Conservation (phyloP, 352 stramenopile genomes). For the Pythium angustatum region DNA sequence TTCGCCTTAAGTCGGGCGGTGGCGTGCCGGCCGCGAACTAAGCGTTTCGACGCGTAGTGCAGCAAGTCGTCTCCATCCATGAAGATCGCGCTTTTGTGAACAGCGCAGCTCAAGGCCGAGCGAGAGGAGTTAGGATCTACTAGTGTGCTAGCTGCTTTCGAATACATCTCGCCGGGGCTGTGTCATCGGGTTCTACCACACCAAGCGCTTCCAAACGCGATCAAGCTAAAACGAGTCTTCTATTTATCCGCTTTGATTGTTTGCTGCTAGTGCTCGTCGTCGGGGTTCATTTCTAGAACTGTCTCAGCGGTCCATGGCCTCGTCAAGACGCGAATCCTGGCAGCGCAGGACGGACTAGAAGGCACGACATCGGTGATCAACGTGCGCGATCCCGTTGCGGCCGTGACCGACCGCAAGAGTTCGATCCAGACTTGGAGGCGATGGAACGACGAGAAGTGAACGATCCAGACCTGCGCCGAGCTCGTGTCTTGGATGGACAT, state of each 20-base stretch:
- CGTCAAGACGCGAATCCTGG: not conserved
- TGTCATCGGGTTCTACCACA: constrained; percentile 69
- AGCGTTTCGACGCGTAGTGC: too few relatives aligned
- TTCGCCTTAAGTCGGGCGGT: constrained; percentile 88
- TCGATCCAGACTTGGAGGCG: constrained; percentile 46
- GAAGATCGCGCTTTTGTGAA: constrained; percentile 22
- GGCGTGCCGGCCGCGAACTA: constrained; percentile 81
- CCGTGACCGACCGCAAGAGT: constrained; percentile 41
- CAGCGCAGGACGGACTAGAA: constrained; percentile 11
- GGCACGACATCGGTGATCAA: constrained; percentile 50
- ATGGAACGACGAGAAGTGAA: constrained; percentile 52
- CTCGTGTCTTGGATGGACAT: constrained; percentile 65
- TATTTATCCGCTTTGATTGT: constrained; percentile 9
- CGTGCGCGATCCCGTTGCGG: constrained; percentile 31
- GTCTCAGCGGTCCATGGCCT: constrained; percentile 21
- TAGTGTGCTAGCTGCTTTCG: constrained; percentile 32
- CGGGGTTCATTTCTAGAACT: constrained; percentile 28
- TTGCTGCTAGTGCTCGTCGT: constrained; percentile 25
- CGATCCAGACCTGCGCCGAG: constrained; percentile 58
- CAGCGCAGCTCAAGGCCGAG: constrained; percentile 20
- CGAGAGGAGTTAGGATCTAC: constrained; percentile 26
- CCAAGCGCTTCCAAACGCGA: not conserved
- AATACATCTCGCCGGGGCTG: constrained; percentile 72
- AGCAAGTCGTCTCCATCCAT: not conserved
- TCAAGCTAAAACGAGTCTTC: not conserved